phyloP scores from a whole-genome alignment of 225 moss, liverwort and hornwort genomes.

The Pseudoscleropodium purum region DNA sequence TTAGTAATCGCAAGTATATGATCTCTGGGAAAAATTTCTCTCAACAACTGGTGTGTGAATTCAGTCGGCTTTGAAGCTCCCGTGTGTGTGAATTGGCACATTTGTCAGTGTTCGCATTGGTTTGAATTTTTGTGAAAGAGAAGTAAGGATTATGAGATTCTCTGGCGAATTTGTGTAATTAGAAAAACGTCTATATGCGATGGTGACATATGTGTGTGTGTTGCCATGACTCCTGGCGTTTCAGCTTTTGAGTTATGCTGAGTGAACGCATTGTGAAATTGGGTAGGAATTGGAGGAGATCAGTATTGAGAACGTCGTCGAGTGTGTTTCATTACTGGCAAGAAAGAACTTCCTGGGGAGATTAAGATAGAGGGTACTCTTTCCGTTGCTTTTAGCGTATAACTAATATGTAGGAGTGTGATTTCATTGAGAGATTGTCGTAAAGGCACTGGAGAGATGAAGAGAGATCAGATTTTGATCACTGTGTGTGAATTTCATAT shows the following conservation, averaged over 20 bases:
- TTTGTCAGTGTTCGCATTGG: neutral
- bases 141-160: neutral
- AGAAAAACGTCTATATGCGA: neutral
- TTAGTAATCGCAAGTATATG: too few species aligned
- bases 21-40: too few species aligned
- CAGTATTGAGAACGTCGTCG: neutral
- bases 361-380: neutral
- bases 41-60: neutral
- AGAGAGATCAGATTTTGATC: neutral
- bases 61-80: neutral
- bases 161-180: neutral
- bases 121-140: neutral
- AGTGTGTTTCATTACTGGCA: neutral
- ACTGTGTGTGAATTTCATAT: neutral
- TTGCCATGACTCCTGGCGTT: neutral
- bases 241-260: neutral
- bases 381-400: neutral
- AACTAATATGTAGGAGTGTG: neutral
- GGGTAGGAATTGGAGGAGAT: neutral
- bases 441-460: neutral
- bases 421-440: neutral
- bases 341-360: neutral
- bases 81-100: neutral
- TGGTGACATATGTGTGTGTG: neutral
- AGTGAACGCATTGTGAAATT: neutral